Evolutionary conservation across 768 basidiomycete species (phyloP).

Genomic region (Leccinum broughii): DNA sequence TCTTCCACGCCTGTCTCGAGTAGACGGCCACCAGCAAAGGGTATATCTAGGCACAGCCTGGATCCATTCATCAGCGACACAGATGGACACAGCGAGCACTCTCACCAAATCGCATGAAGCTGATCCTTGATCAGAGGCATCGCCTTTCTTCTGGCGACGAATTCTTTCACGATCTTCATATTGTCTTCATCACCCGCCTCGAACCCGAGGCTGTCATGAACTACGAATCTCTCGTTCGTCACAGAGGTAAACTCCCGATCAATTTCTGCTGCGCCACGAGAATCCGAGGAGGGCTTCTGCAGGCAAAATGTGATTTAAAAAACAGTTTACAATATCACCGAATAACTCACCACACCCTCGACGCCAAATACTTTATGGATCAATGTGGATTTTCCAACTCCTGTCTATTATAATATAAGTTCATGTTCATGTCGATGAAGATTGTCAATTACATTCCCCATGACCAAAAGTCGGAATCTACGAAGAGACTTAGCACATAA

Average conservation of each 20-base stretch:
- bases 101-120: constrained; percentile 19
- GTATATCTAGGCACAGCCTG: constrained; percentile 21
- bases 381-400: constrained; percentile 16
- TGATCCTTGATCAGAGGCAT: constrained; percentile 5
- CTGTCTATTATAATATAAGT: constrained; percentile 4
- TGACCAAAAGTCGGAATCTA: constrained; percentile 19
- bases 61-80: background rate
- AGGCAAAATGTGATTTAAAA: background rate
- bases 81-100: background rate
- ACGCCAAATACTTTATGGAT: no score
- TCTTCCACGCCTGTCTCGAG: constrained; percentile 16
- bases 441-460: constrained; percentile 13
- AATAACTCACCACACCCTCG: no score
- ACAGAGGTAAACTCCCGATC: background rate
- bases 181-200: background rate
- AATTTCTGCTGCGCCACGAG: background rate
- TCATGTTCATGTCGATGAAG: background rate
- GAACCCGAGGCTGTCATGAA: background rate
- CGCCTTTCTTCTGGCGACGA: constrained; percentile 1
- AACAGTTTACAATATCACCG: background rate
- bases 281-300: background rate
- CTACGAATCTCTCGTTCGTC: background rate
- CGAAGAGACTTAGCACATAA: background rate
- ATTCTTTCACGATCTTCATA: background rate
- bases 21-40: constrained; percentile 14